Evolutionary conservation across 208 protist species (phyloP), one percentile per base, ranked within the genome.

Genomic region (Acanthamoeba castellanii): DNA sequence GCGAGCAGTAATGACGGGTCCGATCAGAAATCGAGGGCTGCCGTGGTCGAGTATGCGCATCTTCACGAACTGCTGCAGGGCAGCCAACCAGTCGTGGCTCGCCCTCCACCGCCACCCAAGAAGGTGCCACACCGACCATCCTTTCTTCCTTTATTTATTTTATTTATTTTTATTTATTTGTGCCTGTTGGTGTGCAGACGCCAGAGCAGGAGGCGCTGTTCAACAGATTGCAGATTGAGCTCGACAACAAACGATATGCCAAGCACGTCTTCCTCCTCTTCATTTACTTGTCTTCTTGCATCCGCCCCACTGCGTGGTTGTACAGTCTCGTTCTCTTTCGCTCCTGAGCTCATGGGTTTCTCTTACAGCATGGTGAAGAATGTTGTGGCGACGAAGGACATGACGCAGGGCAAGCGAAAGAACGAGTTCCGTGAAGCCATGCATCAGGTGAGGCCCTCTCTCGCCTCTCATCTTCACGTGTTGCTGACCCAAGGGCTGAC

Each of bases 311-410:
- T 1, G 70, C 52, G 14, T 57, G 6, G 1, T 18, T 57, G 34
- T 27, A 14, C 70, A 25, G 14, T 25, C 14, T 13, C 20, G 32
- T 78, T 32, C 18, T 34, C 18, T 81, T 16, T 81, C 70, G 13
- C 37, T 81, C 22, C 20, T 59, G 25, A 3, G n/a, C 32, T 18
- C 0, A 87, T 37, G 66, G 22, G 22, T 25, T 45, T 34, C 82
- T 37, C 70, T 1, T 50, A 34, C 55, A 92, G 85, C 11, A 92
- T 92, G 85, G 85, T 92, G 85, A 74, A 68, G 61, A 92, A 92
- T n/a, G 64, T 74, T 2, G 55, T 68, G 64, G 61, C 55, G 32
- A 92, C 85, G 7, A 72, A 74, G 30, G 64, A 74, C 0, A 72
- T 72, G 55, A 4, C 0, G 6, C 34, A 66, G 32, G 85, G 85